phyloP scores from a whole-genome alignment of 257 asterid genomes.

The Solanum medicagineum region DNA sequence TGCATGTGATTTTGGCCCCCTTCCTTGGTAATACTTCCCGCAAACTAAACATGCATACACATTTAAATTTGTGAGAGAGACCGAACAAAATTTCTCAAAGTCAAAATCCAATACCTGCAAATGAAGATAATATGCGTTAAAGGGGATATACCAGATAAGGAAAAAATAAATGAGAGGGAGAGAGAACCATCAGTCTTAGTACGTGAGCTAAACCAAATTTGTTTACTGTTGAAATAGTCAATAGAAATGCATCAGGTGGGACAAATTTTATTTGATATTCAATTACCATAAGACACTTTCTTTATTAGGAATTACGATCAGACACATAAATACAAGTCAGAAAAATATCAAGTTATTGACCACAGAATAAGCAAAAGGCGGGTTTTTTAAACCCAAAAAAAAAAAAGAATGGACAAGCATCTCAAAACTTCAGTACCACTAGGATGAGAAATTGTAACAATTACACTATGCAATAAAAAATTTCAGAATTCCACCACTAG shows the following conservation, averaged over 20 bases:
- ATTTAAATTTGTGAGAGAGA: conserved; percentile 87
- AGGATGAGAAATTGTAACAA: neutral
- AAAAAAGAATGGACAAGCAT: neutral
- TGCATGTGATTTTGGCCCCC: conserved; percentile 92
- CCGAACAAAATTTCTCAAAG: conserved; percentile 92
- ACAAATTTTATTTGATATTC: neutral
- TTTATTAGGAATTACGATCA: neutral
- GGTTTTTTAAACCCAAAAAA: neutral
- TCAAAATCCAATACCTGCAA: conserved; percentile 95
- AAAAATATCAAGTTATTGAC: neutral
- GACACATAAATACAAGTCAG: neutral
- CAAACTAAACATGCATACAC: conserved; percentile 93
- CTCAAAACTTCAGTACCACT: neutral
- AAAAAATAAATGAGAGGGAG: neutral
- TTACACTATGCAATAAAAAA: neutral
- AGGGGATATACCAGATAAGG: neutral
- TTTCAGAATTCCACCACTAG: neutral
- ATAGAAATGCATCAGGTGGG: neutral
- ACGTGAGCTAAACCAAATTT: neutral
- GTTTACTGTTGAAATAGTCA: neutral
- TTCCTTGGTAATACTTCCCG: conserved; percentile 96
- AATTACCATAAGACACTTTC: neutral
- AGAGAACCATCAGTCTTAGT: neutral
- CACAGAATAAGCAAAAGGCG: neutral
- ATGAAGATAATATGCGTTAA: neutral